phyloP scores from a whole-genome alignment of 108 stramenopile genomes.

The Poteriospumella lacustris region DNA sequence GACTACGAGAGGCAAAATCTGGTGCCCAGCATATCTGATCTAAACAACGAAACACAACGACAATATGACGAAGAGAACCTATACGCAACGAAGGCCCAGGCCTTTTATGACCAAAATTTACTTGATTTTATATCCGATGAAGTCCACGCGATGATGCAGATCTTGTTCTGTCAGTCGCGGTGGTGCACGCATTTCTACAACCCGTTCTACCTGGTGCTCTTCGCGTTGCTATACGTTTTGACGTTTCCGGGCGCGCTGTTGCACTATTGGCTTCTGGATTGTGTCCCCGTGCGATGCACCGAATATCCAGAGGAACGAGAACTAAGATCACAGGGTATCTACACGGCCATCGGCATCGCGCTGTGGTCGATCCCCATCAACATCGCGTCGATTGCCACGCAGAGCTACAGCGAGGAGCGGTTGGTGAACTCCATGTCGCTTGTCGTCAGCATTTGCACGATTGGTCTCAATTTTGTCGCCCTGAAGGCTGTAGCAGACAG shows the following conservation, averaged over 20 bases:
- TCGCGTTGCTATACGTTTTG: neutral
- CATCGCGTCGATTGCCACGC: neutral
- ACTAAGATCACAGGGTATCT: neutral
- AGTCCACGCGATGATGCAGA: neutral
- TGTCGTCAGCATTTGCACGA: neutral
- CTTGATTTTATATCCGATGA: neutral
- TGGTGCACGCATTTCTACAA: neutral
- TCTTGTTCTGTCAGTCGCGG: neutral
- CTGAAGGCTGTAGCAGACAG: neutral
- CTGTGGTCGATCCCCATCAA: neutral
- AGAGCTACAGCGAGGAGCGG: neutral
- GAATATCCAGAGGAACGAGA: neutral
- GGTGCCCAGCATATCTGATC: neutral
- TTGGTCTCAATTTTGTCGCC: neutral
- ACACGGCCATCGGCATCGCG: neutral
- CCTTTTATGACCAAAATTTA: neutral
- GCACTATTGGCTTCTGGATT: neutral
- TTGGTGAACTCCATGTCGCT: neutral
- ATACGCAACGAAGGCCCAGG: neutral
- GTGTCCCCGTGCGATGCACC: neutral
- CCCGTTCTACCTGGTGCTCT: neutral
- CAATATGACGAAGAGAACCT: neutral
- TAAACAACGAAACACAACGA: neutral
- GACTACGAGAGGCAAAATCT: neutral
- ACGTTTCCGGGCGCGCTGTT: neutral